Conservation (phyloP, 805 yeast species). For the Wilhelminamyces savonicus region DNA sequence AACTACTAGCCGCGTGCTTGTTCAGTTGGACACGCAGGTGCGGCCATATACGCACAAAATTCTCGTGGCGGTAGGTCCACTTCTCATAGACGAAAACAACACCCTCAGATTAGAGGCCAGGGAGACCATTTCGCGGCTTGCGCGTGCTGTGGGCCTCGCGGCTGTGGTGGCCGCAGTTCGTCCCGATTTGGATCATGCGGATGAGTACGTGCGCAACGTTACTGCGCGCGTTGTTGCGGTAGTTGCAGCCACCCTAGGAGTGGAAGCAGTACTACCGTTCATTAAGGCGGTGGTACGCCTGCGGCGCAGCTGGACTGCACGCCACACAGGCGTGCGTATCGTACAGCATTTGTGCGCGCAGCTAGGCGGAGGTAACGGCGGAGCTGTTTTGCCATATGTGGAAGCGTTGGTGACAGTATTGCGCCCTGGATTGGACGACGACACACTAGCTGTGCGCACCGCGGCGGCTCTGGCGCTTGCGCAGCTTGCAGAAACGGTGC, state of each 20-base stretch:
- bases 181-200: slow-evolving; percentile 76
- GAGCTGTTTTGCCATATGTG: slow-evolving; percentile 60
- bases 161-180: slow-evolving; percentile 73
- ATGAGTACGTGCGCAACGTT: slow-evolving; percentile 71
- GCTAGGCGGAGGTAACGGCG: slow-evolving; percentile 55
- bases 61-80: slow-evolving; percentile 68
- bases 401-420: slow-evolving; percentile 59
- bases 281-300: slow-evolving; percentile 73
- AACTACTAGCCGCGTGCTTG: slow-evolving; percentile 62
- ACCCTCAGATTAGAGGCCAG: slow-evolving; percentile 73
- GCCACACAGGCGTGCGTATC: slow-evolving; percentile 75
- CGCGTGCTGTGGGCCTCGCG: slow-evolving; percentile 79
- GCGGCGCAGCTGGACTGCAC: slow-evolving; percentile 71
- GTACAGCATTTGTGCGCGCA: slow-evolving; percentile 70
- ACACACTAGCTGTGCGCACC: slow-evolving; percentile 58
- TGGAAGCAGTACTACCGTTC: slow-evolving; percentile 69
- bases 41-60: slow-evolving; percentile 72
- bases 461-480: slow-evolving; percentile 68
- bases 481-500: slow-evolving; percentile 70
- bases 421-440: slow-evolving; percentile 55
- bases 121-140: slow-evolving; percentile 66
- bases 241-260: slow-evolving; percentile 73
- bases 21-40: slow-evolving; percentile 56
- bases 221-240: slow-evolving; percentile 81
- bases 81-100: slow-evolving; percentile 72